These are phyloP conservation scores for Tulasnella calospora DNA, from an alignment of 768 basidiomycete species.

Conservation along the genomic window DNA sequence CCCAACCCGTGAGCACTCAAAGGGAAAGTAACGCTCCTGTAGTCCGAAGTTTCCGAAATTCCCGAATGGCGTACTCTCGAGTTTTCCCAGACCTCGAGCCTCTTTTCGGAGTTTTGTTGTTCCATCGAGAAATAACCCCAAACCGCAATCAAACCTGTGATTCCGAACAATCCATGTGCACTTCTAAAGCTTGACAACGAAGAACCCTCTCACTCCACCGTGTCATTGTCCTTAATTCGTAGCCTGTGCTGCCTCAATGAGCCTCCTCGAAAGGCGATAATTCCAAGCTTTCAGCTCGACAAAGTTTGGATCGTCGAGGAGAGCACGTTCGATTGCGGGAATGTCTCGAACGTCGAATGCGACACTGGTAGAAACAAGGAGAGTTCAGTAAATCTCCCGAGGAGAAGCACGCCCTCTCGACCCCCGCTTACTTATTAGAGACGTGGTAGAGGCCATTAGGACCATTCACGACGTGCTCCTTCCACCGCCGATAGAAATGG, in stretches of 20 bases:
- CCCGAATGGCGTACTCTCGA: neutral
- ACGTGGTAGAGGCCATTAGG: neutral
- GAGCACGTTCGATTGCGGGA: constrained; percentile 13
- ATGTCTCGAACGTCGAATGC: constrained; percentile 13
- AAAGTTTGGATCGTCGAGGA: constrained; percentile 11
- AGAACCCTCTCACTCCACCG: too few species aligned
- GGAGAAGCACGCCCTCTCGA: neutral
- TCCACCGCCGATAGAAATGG: constrained; percentile 7
- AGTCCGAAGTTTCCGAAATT: neutral
- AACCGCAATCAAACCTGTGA: neutral
- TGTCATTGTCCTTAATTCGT: neutral
- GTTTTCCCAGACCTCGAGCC: neutral
- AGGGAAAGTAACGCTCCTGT: neutral
- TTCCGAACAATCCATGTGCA: too few species aligned
- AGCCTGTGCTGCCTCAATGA: constrained; percentile 5
- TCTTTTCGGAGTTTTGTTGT: neutral
- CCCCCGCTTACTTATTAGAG: neutral
- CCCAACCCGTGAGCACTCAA: neutral
- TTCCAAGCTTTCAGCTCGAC: neutral
- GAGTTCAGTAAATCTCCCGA: neutral
- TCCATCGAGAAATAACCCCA: neutral
- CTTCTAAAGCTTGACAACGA: too few species aligned
- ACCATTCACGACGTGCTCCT: neutral
- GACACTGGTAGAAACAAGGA: neutral
- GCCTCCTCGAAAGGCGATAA: neutral